phyloP scores from a whole-genome alignment of 2,329 filamentous ascomycete genomes.

The Whalleya microplaca region DNA sequence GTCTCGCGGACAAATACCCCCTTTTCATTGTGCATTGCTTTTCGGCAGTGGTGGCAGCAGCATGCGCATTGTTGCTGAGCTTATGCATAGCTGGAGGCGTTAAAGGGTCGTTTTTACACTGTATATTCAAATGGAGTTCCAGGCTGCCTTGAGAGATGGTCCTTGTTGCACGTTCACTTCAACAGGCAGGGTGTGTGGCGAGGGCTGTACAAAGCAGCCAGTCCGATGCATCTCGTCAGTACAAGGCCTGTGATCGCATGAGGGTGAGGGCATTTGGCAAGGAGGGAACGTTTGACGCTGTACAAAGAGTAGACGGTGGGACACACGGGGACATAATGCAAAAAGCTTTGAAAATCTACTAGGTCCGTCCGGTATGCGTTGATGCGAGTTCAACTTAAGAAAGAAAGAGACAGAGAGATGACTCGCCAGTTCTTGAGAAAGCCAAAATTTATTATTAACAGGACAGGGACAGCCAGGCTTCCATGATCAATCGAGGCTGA shows the following conservation, averaged over 20 bases:
- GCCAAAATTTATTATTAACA: too few species aligned
- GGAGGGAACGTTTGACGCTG: background rate
- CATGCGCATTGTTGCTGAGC: slow-evolving; percentile 5
- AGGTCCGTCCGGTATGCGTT: background rate
- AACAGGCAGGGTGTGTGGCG: slow-evolving; percentile 4
- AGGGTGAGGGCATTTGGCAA: background rate
- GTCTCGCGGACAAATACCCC: slow-evolving; percentile 13
- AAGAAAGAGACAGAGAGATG: too few species aligned
- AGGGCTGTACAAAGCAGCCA: background rate
- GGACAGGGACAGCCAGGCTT: too few species aligned
- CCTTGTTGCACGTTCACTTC: background rate
- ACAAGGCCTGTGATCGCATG: background rate
- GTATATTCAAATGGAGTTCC: slow-evolving; percentile 11
- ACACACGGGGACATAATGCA: background rate
- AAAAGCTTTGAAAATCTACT: background rate
- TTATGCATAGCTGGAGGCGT: slow-evolving; percentile 36
- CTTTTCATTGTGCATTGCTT: slow-evolving; percentile 4
- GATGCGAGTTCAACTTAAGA: too few species aligned
- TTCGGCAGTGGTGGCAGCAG: slow-evolving; percentile 4
- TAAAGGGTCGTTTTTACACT: slow-evolving; percentile 14
- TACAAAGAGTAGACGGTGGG: background rate
- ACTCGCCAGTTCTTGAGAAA: too few species aligned
- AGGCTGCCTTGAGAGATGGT: slow-evolving; percentile 19
- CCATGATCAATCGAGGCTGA: too few species aligned
- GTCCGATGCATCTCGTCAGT: background rate